phyloP scores from a whole-genome alignment of 176 grass and related monocot genomes.

The Avena eriantha region DNA sequence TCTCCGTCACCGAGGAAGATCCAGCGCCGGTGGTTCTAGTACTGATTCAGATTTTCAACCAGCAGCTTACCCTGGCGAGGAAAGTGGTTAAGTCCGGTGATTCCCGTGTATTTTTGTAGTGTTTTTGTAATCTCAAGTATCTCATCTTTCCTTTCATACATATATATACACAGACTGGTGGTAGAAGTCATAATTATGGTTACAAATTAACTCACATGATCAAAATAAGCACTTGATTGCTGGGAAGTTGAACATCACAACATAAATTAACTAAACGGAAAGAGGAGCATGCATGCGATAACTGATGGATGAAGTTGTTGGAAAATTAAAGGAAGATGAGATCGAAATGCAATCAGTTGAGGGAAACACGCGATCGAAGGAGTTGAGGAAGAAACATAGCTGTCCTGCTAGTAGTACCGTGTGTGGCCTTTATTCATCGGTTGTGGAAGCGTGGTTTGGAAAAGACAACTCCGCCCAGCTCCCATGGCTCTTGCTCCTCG shows the following conservation, averaged over 20 bases:
- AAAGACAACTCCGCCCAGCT: conserved; percentile 35
- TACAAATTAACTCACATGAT: neutral
- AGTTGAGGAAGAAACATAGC: neutral
- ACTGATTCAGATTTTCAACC: too few species aligned
- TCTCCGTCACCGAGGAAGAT: neutral
- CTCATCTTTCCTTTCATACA: neutral
- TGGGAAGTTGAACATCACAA: neutral
- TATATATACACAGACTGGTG: neutral
- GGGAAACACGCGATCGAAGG: neutral
- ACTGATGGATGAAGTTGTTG: conserved; percentile 6
- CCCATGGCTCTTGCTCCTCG: conserved; percentile 50
- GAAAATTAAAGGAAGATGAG: neutral
- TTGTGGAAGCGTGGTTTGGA: conserved; percentile 33
- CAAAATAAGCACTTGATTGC: neutral
- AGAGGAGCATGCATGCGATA: neutral
- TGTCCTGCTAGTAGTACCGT: neutral
- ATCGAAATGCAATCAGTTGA: conserved; percentile 4
- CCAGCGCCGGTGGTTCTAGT: too few species aligned
- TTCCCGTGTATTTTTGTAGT: neutral
- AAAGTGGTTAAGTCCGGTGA: too few species aligned
- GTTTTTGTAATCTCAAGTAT: neutral
- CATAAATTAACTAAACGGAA: neutral
- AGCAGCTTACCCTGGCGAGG: too few species aligned
- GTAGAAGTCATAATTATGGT: neutral
- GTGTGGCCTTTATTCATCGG: conserved; percentile 3